Percentiles rank a stretch among this genome's conserved stretches.
Evolutionary conservation across 2,329 filamentous ascomycete genomes (phyloP).

Genomic region (Cytospora schulzeri): DNA sequence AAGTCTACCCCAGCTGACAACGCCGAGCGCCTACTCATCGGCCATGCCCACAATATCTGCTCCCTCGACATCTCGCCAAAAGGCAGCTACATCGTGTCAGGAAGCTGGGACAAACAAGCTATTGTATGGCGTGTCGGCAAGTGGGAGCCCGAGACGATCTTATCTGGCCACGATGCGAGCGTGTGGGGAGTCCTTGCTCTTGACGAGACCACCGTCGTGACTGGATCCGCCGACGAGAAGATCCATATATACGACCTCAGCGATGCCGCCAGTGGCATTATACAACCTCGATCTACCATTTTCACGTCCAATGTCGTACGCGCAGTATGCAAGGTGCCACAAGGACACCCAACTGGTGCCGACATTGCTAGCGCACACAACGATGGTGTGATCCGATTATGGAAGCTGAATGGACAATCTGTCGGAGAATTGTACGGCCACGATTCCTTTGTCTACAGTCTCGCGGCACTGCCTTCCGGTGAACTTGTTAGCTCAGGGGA

Average conservation of each 20-base stretch:
- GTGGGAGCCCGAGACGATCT: conserved; percentile 75
- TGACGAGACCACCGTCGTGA: conserved; percentile 78
- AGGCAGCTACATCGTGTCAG: conserved; percentile 78
- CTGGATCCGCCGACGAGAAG: conserved; percentile 87
- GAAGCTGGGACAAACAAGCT: conserved; percentile 89
- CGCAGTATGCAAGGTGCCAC: conserved; percentile 80
- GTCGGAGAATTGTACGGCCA: conserved; percentile 82
- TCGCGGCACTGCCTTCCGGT: conserved; percentile 76
- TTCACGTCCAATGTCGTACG: conserved; percentile 81
- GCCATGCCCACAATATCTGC: conserved; percentile 87
- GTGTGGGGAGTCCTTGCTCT: conserved; percentile 93
- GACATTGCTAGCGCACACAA: conserved; percentile 96
- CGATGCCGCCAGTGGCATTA: conserved; percentile 56
- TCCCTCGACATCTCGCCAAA: conserved; percentile 76
- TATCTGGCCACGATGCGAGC: conserved; percentile 76
- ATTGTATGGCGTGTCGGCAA: conserved; percentile 83
- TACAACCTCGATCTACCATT: conserved; percentile 56
- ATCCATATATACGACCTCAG: conserved; percentile 82
- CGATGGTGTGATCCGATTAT: conserved; percentile 84
- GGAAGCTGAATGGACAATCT: conserved; percentile 77
- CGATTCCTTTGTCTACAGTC: conserved; percentile 90
- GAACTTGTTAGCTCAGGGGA: conserved; percentile 91
- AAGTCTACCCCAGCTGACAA: conserved; percentile 68
- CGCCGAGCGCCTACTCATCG: conserved; percentile 82
- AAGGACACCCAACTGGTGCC: conserved; percentile 75